Evolutionary conservation across 306 rosid species (phyloP).

Genomic region (Cucurbita moschata): DNA sequence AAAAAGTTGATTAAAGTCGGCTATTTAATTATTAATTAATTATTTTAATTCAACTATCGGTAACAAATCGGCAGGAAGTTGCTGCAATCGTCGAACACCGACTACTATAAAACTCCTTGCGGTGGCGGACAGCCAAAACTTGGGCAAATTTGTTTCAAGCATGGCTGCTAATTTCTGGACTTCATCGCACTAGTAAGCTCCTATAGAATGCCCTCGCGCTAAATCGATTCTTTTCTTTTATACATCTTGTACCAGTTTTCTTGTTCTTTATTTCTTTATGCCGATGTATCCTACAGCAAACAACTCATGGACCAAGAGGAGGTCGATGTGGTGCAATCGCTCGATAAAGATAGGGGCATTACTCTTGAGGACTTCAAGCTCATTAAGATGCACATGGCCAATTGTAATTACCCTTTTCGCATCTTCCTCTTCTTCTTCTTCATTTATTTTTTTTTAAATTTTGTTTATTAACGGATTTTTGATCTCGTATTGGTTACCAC

Average conservation of each 20-base stretch:
- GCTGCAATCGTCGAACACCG: neutral
- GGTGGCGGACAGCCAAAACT: neutral
- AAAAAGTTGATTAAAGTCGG: too few relatives aligned
- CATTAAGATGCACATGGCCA: conserved; percentile 85
- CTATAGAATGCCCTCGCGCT: neutral
- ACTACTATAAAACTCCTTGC: neutral
- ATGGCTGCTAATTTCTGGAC: conserved; percentile 97
- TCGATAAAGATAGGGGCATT: conserved; percentile 71
- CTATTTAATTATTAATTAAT: too few relatives aligned
- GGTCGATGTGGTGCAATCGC: conserved; percentile 62
- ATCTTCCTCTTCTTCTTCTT: neutral
- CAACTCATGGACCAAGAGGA: conserved; percentile 79
- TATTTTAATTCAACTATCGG: too few relatives aligned
- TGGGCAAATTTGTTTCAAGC: neutral
- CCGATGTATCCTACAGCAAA: conserved; percentile 34
- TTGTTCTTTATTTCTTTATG: conserved; percentile 9
- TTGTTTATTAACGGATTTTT: neutral
- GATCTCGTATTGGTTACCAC: neutral
- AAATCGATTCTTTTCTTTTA: neutral
- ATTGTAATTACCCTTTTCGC: conserved; percentile 27
- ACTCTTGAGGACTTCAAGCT: conserved; percentile 90
- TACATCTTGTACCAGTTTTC: neutral
- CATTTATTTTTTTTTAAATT: neutral
- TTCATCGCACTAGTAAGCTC: conserved; percentile 70
- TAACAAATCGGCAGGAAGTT: neutral